A percentile compares a stretch with the other conserved stretches of the same genome.
These are phyloP conservation scores for Suillus cothurnatus DNA, from an alignment of 768 basidiomycete species.

Conservation along the genomic window DNA sequence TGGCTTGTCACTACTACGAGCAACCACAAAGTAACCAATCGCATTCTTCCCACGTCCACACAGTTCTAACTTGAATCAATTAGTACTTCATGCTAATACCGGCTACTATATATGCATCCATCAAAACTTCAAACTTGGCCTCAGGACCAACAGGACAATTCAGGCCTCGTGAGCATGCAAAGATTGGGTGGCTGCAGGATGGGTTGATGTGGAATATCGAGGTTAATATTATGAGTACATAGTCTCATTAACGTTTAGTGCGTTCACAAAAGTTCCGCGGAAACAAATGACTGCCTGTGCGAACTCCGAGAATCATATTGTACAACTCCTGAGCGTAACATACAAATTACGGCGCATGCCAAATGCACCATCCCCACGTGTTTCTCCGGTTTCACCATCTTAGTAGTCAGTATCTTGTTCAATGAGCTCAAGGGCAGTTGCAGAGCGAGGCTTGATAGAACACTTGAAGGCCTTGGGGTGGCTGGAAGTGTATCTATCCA, in stretches of 20 bases:
- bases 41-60: conserved; percentile 1
- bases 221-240: not conserved
- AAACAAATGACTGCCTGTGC: not conserved
- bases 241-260: not conserved
- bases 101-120: not conserved
- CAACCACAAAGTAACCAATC: conserved; percentile 2
- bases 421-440: too few species aligned
- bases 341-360: not conserved
- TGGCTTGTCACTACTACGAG: not conserved
- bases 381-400: not conserved
- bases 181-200: not conserved
- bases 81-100: too few species aligned
- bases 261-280: not conserved
- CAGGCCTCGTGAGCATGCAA: not conserved
- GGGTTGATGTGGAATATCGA: not conserved
- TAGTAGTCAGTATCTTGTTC: too few species aligned
- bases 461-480: too few species aligned
- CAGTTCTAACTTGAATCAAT: too few species aligned
- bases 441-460: too few species aligned
- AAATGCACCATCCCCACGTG: not conserved
- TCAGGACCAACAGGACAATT: not conserved
- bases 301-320: not conserved
- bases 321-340: not conserved
- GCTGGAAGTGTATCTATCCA: too few species aligned
- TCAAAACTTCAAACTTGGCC: not conserved